Conservation (phyloP, 257 asterid species). For the Marsdenia floribunda region DNA sequence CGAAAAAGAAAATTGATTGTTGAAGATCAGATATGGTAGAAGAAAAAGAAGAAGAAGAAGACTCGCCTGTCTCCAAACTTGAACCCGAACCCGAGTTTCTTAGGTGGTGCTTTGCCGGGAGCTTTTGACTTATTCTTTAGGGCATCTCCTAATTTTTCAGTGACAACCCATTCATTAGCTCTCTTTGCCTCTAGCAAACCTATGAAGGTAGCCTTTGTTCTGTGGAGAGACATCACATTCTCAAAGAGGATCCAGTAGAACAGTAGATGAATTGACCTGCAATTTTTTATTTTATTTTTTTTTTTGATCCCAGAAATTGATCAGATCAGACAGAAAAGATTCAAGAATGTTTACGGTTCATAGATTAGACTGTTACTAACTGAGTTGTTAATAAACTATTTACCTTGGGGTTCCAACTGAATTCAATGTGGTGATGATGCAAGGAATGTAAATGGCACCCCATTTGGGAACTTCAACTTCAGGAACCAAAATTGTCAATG, state of each 20-base stretch:
- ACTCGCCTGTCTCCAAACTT: constrained; percentile 66
- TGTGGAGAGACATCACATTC: constrained; percentile 93
- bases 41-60: too few species aligned
- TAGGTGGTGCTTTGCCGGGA: constrained; percentile 28
- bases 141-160: constrained; percentile 88
- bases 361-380: too few species aligned
- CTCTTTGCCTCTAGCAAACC: constrained; percentile 83
- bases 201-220: constrained; percentile 91
- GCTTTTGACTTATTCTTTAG: constrained; percentile 31
- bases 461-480: constrained; percentile 52
- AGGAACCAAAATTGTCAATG: constrained; percentile 43
- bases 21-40: too few species aligned
- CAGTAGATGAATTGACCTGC: constrained; percentile 82
- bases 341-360: not conserved
- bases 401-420: constrained; percentile 96
- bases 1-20: not conserved
- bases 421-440: constrained; percentile 77
- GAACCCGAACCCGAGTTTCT: constrained; percentile 32
- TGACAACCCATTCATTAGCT: constrained; percentile 96
- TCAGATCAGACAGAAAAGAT: not conserved
- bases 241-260: constrained; percentile 97
- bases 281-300: constrained; percentile 6
- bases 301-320: not conserved
- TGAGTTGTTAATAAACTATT: too few species aligned
- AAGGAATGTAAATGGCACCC: constrained; percentile 92